Evolutionary conservation across 148 eudicot genomes (phyloP).

Genomic region (Camellia granthamiana): DNA sequence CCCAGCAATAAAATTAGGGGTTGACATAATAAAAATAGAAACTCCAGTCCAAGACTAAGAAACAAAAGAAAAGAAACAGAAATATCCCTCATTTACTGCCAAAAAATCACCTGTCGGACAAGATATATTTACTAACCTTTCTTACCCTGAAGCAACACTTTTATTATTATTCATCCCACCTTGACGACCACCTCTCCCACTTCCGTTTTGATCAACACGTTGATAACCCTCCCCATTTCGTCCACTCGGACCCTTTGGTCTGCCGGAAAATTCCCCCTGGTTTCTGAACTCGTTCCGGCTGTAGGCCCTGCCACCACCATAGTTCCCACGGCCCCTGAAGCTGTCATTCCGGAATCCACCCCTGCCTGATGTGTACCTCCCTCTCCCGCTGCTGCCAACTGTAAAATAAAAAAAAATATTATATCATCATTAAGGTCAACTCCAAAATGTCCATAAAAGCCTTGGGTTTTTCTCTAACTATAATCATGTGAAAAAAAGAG

Average conservation of each 20-base stretch:
- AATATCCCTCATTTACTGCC: slow-evolving; percentile 14
- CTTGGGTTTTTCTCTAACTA: background rate
- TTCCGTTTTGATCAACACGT: slow-evolving; percentile 45
- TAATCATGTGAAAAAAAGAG: background rate
- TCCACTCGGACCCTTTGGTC: slow-evolving; percentile 31
- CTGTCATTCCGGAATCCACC: slow-evolving; percentile 46
- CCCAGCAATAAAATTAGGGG: background rate
- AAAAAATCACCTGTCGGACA: background rate
- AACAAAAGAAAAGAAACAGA: background rate
- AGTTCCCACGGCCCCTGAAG: slow-evolving; percentile 35
- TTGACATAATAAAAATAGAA: background rate
- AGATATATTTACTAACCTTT: background rate
- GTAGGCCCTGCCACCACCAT: slow-evolving; percentile 45
- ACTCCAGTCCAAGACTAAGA: slow-evolving; percentile 1
- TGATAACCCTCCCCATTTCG: slow-evolving; percentile 44
- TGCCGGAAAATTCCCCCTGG: slow-evolving; percentile 31
- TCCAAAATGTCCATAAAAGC: background rate
- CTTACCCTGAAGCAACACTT: slow-evolving; percentile 6
- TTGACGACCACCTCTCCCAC: slow-evolving; percentile 28
- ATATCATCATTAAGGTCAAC: background rate
- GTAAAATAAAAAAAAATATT: slow-evolving; percentile 12
- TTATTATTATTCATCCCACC: slow-evolving; percentile 24
- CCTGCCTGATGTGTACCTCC: slow-evolving; percentile 49
- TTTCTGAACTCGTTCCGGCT: slow-evolving; percentile 33
- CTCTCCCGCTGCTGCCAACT: slow-evolving; percentile 40